Evolutionary conservation across 2,329 filamentous ascomycete genomes (phyloP).

Genomic region (Teratosphaeria destructans): DNA sequence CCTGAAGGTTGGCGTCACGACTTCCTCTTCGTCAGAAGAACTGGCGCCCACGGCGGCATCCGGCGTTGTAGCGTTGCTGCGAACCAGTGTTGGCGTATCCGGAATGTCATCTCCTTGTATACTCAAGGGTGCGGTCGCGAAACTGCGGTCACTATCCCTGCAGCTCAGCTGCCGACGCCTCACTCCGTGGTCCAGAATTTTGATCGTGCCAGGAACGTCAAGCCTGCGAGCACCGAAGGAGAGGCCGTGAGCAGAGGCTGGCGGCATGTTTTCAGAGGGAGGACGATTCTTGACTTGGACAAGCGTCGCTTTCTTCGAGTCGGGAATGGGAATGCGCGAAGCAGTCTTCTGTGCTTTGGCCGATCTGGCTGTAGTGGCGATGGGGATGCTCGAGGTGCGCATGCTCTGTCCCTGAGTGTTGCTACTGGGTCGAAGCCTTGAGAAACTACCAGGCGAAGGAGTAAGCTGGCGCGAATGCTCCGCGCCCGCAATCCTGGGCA

Average conservation of each 20-base stretch:
- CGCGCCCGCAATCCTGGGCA: neutral
- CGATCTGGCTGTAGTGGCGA: neutral
- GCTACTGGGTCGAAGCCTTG: slow-evolving; percentile 11
- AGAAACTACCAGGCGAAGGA: slow-evolving; percentile 20
- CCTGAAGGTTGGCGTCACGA: slow-evolving; percentile 12
- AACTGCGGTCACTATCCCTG: neutral
- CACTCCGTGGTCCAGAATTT: slow-evolving; percentile 18
- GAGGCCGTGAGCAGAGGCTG: slow-evolving; percentile 3
- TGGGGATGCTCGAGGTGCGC: neutral
- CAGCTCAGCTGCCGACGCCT: slow-evolving; percentile 14
- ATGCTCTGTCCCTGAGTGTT: neutral
- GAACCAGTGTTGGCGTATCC: slow-evolving; percentile 3
- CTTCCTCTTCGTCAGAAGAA: slow-evolving; percentile 16
- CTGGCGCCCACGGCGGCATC: slow-evolving; percentile 12
- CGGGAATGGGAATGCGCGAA: slow-evolving; percentile 20
- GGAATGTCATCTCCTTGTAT: neutral
- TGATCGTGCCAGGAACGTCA: slow-evolving; percentile 13
- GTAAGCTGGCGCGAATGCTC: slow-evolving; percentile 11
- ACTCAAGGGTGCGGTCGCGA: neutral
- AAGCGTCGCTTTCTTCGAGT: slow-evolving; percentile 15
- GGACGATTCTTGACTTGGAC: slow-evolving; percentile 12
- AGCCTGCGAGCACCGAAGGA: slow-evolving; percentile 14
- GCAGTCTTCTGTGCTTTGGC: slow-evolving; percentile 10
- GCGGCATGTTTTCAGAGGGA: slow-evolving; percentile 2
- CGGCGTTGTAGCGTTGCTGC: slow-evolving; percentile 14